Evolutionary conservation across 257 asterid genomes (phyloP), one percentile per base, ranked within the genome.

Genomic region (Plantago ovata): DNA sequence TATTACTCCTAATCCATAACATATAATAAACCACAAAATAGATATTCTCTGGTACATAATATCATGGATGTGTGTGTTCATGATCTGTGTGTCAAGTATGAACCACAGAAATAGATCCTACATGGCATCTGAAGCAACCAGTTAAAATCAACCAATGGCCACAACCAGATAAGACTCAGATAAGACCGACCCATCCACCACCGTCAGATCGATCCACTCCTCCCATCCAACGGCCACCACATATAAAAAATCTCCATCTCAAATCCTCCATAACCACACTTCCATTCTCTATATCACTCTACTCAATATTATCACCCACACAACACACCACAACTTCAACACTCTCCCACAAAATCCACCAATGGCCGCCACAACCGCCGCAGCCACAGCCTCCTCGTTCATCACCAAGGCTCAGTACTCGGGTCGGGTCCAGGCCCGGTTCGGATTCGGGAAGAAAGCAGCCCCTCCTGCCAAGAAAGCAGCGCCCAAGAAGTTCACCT

Each of bases 301-400:
- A 14, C 64, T 54, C 24, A 60, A 51, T 33, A 16, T 16, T 38
- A 38, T 33, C 60, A 21, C 64, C 9, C 24, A 8, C 3, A 20
- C 13, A 36, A 14, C 63, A 38, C 38, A 56, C 23, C 67, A 68
- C 23, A 53, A 64, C n/a, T n/a, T n/a, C n/a, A 9, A 42, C 53
- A 54, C 4, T 40, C n/a, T n/a, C n/a, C n/a, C n/a, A 10, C 60
- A 72, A 43, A 33, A 5, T 11, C 48, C 32, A 7, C 1, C 53
- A 63, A 80, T 78, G 82, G 84, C 94, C 66, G 52, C 90, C 71
- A 56, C 91, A 24, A 72, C 91, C 15, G 78, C 72, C 49, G 83
- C 93, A 67, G 90, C 97, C 23, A 77, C 86, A 10, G 70, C 95
- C 6, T 79, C 98, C 41, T 75, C 96, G 9, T 79, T 90, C 81